Conservation (phyloP, 441 rosid genomes). For the Brassica hybrid region DNA sequence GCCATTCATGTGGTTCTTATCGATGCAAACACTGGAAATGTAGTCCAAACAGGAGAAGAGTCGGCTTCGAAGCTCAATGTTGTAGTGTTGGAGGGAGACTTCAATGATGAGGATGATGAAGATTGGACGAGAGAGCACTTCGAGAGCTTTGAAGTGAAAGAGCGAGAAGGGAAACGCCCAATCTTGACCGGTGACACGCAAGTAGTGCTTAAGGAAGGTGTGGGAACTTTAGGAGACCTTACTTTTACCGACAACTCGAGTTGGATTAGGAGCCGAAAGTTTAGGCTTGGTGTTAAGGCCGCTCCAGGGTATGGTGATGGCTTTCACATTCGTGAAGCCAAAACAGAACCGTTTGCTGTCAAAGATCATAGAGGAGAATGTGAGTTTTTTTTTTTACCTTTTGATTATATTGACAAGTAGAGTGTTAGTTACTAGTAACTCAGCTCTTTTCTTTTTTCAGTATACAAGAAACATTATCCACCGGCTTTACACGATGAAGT, state of each 20-base stretch:
- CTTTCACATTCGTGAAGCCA: constrained; percentile 82
- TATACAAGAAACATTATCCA: constrained; percentile 97
- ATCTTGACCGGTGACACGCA: constrained; percentile 88
- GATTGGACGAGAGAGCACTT: constrained; percentile 86
- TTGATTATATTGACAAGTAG: constrained; percentile 11
- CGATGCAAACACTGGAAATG: constrained; percentile 64
- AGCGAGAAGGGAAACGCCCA: constrained; percentile 96
- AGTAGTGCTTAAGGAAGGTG: constrained; percentile 84
- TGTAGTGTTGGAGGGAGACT: constrained; percentile 95
- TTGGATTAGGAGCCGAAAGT: constrained; percentile 99
- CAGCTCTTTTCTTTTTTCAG: constrained; percentile 44
- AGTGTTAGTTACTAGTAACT: constrained; percentile 2
- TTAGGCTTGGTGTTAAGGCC: constrained; percentile 89
- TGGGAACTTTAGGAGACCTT: constrained; percentile 97
- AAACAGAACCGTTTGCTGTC: constrained; percentile 96
- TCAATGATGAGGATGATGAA: constrained; percentile 76
- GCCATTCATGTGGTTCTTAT: constrained; percentile 84
- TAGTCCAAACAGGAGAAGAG: constrained; percentile 77
- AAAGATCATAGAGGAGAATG: constrained; percentile 99
- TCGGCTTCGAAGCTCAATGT: constrained; percentile 76
- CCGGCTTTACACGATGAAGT: constrained; percentile 94
- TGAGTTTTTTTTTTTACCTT: constrained; percentile 47
- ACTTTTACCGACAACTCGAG: constrained; percentile 97
- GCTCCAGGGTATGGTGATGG: constrained; percentile 73
- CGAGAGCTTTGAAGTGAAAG: constrained; percentile 86